These are phyloP conservation scores for Neospora caninum DNA, from an alignment of 169 alveolate species.

Conservation along the genomic window DNA sequence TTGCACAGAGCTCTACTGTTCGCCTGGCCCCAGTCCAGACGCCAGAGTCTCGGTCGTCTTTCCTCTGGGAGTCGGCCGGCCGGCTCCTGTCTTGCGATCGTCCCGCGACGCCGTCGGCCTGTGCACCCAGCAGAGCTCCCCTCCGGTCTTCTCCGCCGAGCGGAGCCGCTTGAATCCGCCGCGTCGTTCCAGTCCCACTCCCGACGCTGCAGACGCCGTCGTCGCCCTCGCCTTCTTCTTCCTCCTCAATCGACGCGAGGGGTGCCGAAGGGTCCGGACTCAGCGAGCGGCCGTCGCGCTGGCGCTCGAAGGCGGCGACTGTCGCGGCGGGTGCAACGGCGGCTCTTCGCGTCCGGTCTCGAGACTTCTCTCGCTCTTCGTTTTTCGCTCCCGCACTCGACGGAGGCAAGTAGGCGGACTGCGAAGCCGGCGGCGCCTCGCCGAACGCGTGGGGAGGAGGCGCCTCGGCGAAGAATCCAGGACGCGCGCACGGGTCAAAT, in stretches of 20 bases:
- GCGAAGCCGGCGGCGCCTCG: not conserved
- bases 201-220: slow-evolving; percentile 25
- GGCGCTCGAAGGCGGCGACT: slow-evolving; percentile 3
- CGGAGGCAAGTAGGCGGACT: not conserved
- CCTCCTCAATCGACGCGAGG: not conserved
- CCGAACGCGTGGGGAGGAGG: not conserved
- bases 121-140: not conserved
- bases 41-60: not conserved
- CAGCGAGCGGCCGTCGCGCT: not conserved
- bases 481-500: too few species aligned
- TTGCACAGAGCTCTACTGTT: not conserved
- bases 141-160: not conserved
- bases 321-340: not conserved
- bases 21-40: not conserved
- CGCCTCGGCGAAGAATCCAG: not conserved
- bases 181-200: not conserved
- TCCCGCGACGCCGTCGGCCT: not conserved
- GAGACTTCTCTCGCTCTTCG: not conserved
- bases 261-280: slow-evolving; percentile 6
- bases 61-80: not conserved
- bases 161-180: not conserved
- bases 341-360: not conserved
- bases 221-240: slow-evolving; percentile 28
- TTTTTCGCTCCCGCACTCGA: not conserved
- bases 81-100: not conserved